Percentiles rank a stretch among this genome's conserved stretches.
phyloP scores from a whole-genome alignment of 192 early-diverging fungal species.

The Backusella psychrophila region DNA sequence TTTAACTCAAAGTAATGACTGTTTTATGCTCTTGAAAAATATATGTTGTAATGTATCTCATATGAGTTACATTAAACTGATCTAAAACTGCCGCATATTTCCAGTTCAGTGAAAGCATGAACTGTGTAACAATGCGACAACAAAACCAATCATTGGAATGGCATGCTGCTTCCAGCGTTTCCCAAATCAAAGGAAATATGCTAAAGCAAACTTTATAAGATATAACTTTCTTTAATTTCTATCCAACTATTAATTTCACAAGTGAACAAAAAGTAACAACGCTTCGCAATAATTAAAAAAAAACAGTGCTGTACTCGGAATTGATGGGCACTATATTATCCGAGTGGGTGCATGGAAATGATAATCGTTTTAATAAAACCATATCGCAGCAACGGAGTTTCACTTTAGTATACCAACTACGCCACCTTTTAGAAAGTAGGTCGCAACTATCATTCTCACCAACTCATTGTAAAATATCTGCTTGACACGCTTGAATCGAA shows the following conservation, averaged over 20 bases:
- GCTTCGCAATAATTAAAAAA: not conserved
- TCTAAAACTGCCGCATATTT: not conserved
- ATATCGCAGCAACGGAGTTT: not conserved
- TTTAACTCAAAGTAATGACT: too few species aligned
- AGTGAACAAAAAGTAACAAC: not conserved
- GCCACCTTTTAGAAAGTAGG: not conserved
- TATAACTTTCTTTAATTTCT: not conserved
- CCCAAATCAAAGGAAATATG: not conserved
- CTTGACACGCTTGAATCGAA: too few species aligned
- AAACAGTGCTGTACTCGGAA: not conserved
- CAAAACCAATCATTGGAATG: not conserved
- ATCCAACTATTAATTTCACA: not conserved
- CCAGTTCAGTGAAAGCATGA: not conserved
- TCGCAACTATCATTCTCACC: not conserved
- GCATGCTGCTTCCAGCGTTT: not conserved
- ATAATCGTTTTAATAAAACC: not conserved
- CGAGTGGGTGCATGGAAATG: not conserved
- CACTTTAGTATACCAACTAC: not conserved
- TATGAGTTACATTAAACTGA: not conserved
- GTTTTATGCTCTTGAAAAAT: too few species aligned
- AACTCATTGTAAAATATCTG: too few species aligned
- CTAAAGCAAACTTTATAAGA: not conserved
- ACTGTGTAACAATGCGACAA: not conserved
- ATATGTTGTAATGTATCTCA: not conserved
- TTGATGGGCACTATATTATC: not conserved